Percentiles rank a stretch among this genome's conserved stretches.
Evolutionary conservation across 2,329 filamentous ascomycete genomes (phyloP).

Genomic region (Colletotrichum abscissum): DNA sequence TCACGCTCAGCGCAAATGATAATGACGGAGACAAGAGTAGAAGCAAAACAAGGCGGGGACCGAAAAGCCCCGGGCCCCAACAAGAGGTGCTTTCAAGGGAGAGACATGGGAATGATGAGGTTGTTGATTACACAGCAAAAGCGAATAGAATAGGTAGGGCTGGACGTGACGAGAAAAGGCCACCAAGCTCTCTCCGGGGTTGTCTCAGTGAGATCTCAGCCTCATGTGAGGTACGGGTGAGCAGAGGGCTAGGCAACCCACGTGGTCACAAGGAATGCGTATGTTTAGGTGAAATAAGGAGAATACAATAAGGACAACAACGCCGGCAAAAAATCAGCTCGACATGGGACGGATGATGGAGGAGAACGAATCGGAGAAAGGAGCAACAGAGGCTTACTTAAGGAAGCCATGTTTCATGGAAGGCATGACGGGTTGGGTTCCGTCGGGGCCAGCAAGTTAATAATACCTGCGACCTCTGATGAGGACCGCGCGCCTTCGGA

Average conservation of each 20-base stretch:
- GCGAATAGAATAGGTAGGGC: constrained; percentile 22
- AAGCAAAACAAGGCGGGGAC: constrained; percentile 11
- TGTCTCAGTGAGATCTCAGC: constrained; percentile 30
- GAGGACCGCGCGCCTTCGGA: constrained; percentile 15
- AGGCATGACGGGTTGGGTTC: constrained; percentile 20
- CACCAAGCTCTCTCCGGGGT: constrained; percentile 10
- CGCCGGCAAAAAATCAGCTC: neutral
- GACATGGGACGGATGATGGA: constrained; percentile 18
- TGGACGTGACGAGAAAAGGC: constrained; percentile 11
- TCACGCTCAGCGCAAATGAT: neutral
- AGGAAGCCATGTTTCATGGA: constrained; percentile 35
- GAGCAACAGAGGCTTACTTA: constrained; percentile 27
- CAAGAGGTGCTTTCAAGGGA: constrained; percentile 29
- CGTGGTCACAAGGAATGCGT: constrained; percentile 17
- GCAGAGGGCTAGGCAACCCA: constrained; percentile 3
- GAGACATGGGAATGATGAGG: constrained; percentile 30
- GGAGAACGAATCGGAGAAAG: neutral
- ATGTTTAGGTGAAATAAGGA: neutral
- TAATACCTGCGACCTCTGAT: constrained; percentile 19
- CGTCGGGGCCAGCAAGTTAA: constrained; percentile 21
- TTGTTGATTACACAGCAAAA: neutral
- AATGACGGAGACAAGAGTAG: neutral
- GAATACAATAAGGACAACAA: neutral
- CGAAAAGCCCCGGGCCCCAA: constrained; percentile 15
- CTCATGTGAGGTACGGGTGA: constrained; percentile 9